These are phyloP conservation scores for Aquilaria sinensis DNA, from an alignment of 345 rosid genomes.

Conservation along the genomic window DNA sequence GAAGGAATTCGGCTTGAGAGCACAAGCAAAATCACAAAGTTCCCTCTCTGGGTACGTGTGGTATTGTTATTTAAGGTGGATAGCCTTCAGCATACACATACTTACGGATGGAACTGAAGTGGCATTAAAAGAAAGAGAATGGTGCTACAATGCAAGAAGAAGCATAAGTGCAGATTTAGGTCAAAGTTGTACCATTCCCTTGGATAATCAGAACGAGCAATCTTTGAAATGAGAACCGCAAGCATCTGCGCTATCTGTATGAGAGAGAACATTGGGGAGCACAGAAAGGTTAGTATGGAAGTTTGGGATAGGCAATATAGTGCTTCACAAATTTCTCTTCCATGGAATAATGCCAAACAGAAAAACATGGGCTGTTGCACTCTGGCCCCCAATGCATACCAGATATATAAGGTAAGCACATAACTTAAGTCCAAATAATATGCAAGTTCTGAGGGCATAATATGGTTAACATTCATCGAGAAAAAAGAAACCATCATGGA, in stretches of 20 bases:
- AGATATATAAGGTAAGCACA: neutral
- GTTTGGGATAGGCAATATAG: neutral
- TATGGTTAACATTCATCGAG: neutral
- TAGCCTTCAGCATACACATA: no score
- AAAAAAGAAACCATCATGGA: neutral
- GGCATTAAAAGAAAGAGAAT: neutral
- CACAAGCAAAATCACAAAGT: no score
- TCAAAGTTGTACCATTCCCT: conserved; percentile 60
- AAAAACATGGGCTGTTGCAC: neutral
- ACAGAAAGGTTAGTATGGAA: conserved; percentile 5
- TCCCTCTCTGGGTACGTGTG: no score
- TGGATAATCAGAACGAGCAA: conserved; percentile 96
- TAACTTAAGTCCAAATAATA: conserved; percentile 10
- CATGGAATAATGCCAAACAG: neutral
- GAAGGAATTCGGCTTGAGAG: no score
- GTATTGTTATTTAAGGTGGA: no score
- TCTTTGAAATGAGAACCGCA: conserved; percentile 85
- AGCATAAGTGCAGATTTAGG: conserved; percentile 2
- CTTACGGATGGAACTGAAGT: no score
- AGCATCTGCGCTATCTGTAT: conserved; percentile 74
- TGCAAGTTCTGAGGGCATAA: neutral
- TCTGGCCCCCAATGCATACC: neutral
- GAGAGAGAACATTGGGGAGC: conserved; percentile 4
- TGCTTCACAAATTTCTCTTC: no score
- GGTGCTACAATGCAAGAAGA: neutral